These are phyloP conservation scores for Vinca minor DNA, from an alignment of 257 asterid species.

Conservation along the genomic window DNA sequence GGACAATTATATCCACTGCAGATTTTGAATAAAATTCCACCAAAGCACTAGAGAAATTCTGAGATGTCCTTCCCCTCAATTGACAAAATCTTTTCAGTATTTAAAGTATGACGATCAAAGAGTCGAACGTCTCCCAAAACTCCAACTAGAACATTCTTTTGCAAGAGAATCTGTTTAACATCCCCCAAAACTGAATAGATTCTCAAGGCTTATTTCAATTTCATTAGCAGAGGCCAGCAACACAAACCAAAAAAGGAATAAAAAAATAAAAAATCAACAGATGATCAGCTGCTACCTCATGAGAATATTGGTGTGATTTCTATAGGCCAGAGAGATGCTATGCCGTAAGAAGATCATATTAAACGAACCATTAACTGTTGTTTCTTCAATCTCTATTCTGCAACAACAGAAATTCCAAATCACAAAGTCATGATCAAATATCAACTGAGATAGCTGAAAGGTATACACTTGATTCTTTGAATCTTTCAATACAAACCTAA, in stretches of 20 bases:
- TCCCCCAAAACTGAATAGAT: background rate
- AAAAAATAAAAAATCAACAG: background rate
- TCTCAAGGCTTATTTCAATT: background rate
- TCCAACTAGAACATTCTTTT: too few relatives aligned
- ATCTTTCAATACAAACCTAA: conserved; percentile 42
- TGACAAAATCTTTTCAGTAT: background rate
- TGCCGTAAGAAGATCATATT: conserved; percentile 70
- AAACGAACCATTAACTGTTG: conserved; percentile 80
- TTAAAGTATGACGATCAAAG: background rate
- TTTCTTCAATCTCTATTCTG: conserved; percentile 91
- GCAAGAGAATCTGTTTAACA: background rate
- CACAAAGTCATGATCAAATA: conserved; percentile 3
- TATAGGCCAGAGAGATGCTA: conserved; percentile 72
- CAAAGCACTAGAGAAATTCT: background rate
- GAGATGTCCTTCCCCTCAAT: background rate
- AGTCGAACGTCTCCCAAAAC: background rate
- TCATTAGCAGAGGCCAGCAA: background rate
- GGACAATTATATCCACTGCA: background rate
- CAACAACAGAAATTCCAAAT: conserved; percentile 24
- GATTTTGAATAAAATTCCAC: background rate
- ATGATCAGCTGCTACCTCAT: conserved; percentile 50
- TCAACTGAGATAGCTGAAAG: background rate
- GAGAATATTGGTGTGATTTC: conserved; percentile 71
- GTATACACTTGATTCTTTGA: background rate
- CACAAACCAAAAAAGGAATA: background rate